Base-by-base conservation (phyloP, 208 protist genomes). In the Angomonas deanei region DNA sequence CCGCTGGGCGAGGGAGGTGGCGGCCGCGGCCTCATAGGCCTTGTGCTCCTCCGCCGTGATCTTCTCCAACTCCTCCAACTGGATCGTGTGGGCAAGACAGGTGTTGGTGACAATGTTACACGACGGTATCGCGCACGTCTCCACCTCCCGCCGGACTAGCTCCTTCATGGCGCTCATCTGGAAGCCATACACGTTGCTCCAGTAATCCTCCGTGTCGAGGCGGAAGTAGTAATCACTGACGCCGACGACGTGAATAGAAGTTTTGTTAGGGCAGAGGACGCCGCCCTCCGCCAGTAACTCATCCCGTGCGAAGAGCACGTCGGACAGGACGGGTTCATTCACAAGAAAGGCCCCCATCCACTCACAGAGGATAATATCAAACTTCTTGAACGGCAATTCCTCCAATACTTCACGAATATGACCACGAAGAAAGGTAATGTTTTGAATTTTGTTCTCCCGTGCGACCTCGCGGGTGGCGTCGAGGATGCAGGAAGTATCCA, bases 141-240 rank as follows among this genome's bases (percentile, higher is more conserved):
- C 83, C 31, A 93, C 88, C 70, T 93, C 86, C 50, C 69, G 50
- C 23, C 74, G 76, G 56, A 97, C 88, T 15, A 95, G 76, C 58
- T 59, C 61, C 74, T 96, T 95, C 92, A 97, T 97, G 42, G 92
- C 74, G 33, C 84, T 73, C 92, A 97, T 97, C 26, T 47, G 66
- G 60, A 96, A 97, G n/a, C 92, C 92, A 60, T 97, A 97, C 10
- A 97, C 89, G 66, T 97, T 97, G 61, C 80, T 85, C 92, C 92
- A 97, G 62, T 82, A 97, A 34, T 93, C 87, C 59, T 92, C 80
- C 47, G 86, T 91, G 68, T 93, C 80, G 11, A 92, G 71, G 52
- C 86, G 70, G 63, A 94, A 97, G 19, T 72, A 27, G 64, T 93
- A 93, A 74, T 97, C 92, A 23, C 74, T 86, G 17, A 93, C 83